Base-by-base conservation (phyloP, 2,329 filamentous ascomycete species). In the Penicillium sp. region DNA sequence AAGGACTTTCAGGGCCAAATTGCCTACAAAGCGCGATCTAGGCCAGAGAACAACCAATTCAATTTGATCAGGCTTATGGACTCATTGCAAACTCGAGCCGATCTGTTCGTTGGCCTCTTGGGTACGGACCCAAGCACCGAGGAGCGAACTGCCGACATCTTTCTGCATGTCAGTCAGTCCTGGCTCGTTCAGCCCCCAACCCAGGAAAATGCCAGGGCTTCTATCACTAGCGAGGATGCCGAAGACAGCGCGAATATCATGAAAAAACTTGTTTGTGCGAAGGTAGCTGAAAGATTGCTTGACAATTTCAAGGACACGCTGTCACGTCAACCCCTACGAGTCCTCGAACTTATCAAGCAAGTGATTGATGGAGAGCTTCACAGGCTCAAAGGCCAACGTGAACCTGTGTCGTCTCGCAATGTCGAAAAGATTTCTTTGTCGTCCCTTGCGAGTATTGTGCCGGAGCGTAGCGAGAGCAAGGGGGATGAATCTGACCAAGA, bases 221-320 rank as follows among this genome's bases (percentile, higher is more conserved):
- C 57, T 18, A 43, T 54, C 18, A 45, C 58, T 9, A n/a, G 43
- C n/a, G 43, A 50, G 12, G 52, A 54, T 12, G 50, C 58, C 28
- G 59, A 57, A 9, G 58, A 64, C 7, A 53, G 57, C 4, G 57
- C 61, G 24, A 51, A 55, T 13, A 63, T 70, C 4, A 47, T 69
- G n/a, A 59, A 63, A 39, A 68, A 66, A 42, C 51, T 73, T 13
- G 55, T 71, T 9, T 66, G 64, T 52, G 68, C 71, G 3, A 73
- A 73, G 47, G 48, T 73, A 33, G 63, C 69, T 5, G 68, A 73
- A 49, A 67, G 67, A 32, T 54, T 73, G 4, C 58, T 73, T 7
- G 64, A 67, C 13, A 66, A 64, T n/a, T 73, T 70, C 55, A 71
- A 70, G 47, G 69, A 73, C 47, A 66, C 61, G 18, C 55, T 73